phyloP scores from a whole-genome alignment of 2,329 filamentous ascomycete genomes.

The Didymella arachidicola region DNA sequence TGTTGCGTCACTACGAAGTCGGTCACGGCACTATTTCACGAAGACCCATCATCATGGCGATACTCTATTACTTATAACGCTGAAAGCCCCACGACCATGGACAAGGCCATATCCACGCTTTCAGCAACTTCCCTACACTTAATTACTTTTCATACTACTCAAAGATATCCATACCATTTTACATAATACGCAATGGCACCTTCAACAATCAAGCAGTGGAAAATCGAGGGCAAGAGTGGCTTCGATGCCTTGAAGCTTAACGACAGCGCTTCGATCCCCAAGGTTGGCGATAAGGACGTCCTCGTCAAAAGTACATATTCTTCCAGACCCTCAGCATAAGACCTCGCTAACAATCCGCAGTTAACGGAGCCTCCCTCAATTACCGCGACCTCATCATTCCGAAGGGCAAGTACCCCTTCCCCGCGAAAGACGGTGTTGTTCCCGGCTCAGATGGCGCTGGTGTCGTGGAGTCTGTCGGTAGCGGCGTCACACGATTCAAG shows the following conservation, averaged over 20 bases:
- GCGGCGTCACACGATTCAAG: conserved; percentile 64
- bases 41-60: conserved; percentile 26
- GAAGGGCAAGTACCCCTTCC: conserved; percentile 57
- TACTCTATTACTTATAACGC: conserved; percentile 13
- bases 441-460: conserved; percentile 63
- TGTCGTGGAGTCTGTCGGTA: conserved; percentile 61
- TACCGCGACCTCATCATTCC: conserved; percentile 60
- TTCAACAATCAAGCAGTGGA: conserved; percentile 65
- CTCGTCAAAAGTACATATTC: conserved; percentile 66
- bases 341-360: conserved; percentile 36
- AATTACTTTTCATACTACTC: background rate
- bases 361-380: conserved; percentile 59
- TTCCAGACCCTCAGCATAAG: background rate
- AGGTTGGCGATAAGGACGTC: conserved; percentile 73
- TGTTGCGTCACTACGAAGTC: conserved; percentile 32
- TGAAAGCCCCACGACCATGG: conserved; percentile 1
- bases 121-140: background rate
- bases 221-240: conserved; percentile 60
- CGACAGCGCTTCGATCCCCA: conserved; percentile 61
- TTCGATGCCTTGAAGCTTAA: conserved; percentile 69
- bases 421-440: conserved; percentile 51
- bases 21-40: conserved; percentile 2
- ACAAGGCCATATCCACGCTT: background rate
- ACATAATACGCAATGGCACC: conserved; percentile 45
- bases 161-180: background rate